phyloP scores from a whole-genome alignment of 2,329 filamentous ascomycete genomes.

The Aspergillus awamori region DNA sequence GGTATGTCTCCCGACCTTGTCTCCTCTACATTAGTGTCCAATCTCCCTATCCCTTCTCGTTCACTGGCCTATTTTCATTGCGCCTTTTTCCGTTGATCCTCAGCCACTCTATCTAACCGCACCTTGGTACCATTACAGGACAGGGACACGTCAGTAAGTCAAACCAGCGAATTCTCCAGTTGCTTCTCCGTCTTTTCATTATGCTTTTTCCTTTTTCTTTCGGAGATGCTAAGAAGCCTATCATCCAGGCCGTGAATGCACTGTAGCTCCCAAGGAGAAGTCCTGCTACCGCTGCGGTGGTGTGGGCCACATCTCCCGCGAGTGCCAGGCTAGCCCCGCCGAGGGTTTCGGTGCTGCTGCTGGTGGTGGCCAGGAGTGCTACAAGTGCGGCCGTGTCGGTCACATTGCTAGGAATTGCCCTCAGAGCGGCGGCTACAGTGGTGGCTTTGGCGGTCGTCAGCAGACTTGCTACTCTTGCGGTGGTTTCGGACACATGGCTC shows the following conservation, averaged over 20 bases:
- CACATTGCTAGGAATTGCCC: conserved; percentile 80
- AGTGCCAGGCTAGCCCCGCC: conserved; percentile 54
- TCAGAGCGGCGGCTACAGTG: conserved; percentile 49
- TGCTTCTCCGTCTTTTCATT: not conserved
- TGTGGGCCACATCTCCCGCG: conserved; percentile 87
- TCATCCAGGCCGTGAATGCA: conserved; percentile 78
- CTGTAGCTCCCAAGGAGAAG: conserved; percentile 83
- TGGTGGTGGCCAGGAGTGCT: conserved; percentile 71
- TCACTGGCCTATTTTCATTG: not conserved
- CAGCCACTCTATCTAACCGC: conserved; percentile 16
- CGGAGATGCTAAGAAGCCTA: not conserved
- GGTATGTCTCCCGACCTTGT: conserved; percentile 55
- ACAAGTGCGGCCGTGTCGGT: conserved; percentile 96
- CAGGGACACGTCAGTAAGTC: conserved; percentile 77
- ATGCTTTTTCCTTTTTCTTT: no score
- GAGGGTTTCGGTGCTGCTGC: conserved; percentile 51
- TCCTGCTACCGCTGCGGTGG: conserved; percentile 69
- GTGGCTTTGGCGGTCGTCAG: conserved; percentile 57
- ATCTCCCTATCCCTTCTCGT: not conserved
- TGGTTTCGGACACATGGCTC: conserved; percentile 94
- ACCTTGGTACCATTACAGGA: conserved; percentile 41
- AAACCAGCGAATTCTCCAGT: conserved; percentile 4
- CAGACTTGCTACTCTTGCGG: conserved; percentile 99
- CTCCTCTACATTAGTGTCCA: not conserved
- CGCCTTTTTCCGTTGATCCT: not conserved